Percentiles rank a stretch among this genome's conserved stretches.
Conservation (phyloP, 805 yeast species). For the Saccharomyces jurei region DNA sequence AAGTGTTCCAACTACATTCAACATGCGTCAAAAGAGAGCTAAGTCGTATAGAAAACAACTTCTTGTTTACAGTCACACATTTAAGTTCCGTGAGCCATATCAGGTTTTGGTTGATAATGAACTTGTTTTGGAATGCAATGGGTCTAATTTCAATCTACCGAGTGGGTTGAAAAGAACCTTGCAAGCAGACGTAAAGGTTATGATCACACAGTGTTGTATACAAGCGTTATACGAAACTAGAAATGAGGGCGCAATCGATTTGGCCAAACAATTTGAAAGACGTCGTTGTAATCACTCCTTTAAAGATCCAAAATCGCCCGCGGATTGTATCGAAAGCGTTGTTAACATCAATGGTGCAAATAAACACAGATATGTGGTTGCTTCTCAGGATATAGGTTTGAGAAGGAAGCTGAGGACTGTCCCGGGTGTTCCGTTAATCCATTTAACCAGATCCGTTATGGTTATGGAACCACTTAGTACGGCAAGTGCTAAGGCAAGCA, state of each 20-base stretch:
- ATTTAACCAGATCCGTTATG: constrained; percentile 87
- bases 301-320: constrained; percentile 51
- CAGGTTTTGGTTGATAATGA: constrained; percentile 85
- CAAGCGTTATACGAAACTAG: constrained; percentile 68
- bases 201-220: constrained; percentile 95
- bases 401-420: constrained; percentile 61
- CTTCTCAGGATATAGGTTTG: constrained; percentile 66
- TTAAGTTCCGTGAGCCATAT: constrained; percentile 89
- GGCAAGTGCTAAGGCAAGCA: constrained; percentile 49
- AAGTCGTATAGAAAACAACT: constrained; percentile 89
- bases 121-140: constrained; percentile 55
- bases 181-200: constrained; percentile 77
- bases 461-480: constrained; percentile 88
- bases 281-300: constrained; percentile 85
- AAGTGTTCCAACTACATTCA: constrained; percentile 2
- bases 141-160: constrained; percentile 66
- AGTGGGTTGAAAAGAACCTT: constrained; percentile 74
- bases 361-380: constrained; percentile 86
- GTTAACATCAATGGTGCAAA: constrained; percentile 67
- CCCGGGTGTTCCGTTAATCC: constrained; percentile 87
- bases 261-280: constrained; percentile 81
- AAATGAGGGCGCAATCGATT: constrained; percentile 66
- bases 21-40: constrained; percentile 94
- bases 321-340: constrained; percentile 68
- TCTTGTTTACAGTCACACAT: constrained; percentile 74